phyloP scores from a whole-genome alignment of 495 filamentous ascomycete genomes.

The Chaetomidium leptoderma region DNA sequence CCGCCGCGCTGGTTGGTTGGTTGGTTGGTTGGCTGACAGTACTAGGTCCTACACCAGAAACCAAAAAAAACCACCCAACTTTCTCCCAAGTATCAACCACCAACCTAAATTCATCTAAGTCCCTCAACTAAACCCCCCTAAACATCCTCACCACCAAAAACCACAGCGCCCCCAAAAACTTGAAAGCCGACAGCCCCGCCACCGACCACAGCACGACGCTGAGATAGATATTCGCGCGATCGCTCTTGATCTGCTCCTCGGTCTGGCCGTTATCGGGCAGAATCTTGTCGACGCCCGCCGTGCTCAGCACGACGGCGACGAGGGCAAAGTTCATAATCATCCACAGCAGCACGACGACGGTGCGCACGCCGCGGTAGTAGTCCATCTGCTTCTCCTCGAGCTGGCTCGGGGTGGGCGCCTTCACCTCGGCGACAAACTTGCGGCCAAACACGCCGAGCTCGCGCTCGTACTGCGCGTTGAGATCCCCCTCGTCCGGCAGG shows the following conservation, averaged over 20 bases:
- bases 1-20: too few relatives aligned
- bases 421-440: slow-evolving; percentile 64
- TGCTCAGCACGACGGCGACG: slow-evolving; percentile 77
- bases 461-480: slow-evolving; percentile 90
- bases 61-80: too few relatives aligned
- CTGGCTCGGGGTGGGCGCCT: slow-evolving; percentile 53
- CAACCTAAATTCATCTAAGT: background rate
- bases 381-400: slow-evolving; percentile 83
- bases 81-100: background rate
- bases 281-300: slow-evolving; percentile 72
- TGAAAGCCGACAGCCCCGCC: slow-evolving; percentile 78
- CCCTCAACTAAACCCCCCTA: slow-evolving; percentile 50
- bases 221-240: slow-evolving; percentile 73
- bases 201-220: slow-evolving; percentile 89
- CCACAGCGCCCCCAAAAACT: slow-evolving; percentile 89
- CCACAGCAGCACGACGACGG: slow-evolving; percentile 87
- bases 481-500: slow-evolving; percentile 73
- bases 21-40: too few relatives aligned
- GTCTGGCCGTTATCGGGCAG: slow-evolving; percentile 35
- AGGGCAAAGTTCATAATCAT: slow-evolving; percentile 95
- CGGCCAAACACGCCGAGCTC: slow-evolving; percentile 70
- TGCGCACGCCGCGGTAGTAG: slow-evolving; percentile 95
- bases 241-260: slow-evolving; percentile 44
- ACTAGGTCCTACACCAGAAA: too few relatives aligned
- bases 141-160: slow-evolving; percentile 92